phyloP scores from a whole-genome alignment of 1,284 basidiomycete species.

The Tilletia walkeri region DNA sequence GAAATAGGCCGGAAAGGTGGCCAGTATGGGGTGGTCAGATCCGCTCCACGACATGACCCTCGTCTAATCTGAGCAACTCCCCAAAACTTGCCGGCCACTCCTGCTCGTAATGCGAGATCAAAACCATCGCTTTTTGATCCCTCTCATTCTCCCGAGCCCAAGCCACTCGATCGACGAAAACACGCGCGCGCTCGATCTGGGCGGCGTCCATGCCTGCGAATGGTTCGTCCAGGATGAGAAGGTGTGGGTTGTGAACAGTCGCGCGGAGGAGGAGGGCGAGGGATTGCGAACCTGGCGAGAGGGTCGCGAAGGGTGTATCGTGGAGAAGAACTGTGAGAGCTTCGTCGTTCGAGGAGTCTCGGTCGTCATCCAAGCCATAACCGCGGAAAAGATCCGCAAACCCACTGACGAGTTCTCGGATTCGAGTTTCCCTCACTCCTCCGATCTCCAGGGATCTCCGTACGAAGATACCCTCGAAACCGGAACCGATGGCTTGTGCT shows the following conservation, averaged over 20 bases:
- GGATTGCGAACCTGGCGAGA: conserved; percentile 46
- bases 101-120: conserved; percentile 51
- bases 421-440: conserved; percentile 25
- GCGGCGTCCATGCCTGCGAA: conserved; percentile 51
- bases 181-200: conserved; percentile 35
- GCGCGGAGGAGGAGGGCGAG: conserved; percentile 48
- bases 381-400: conserved; percentile 34
- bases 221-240: conserved; percentile 53
- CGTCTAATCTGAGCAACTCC: conserved; percentile 33
- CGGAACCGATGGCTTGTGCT: conserved; percentile 42
- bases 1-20: too few species aligned
- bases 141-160: conserved; percentile 19
- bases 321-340: conserved; percentile 24
- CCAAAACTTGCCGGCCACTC: conserved; percentile 48
- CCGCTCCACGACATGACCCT: conserved; percentile 38
- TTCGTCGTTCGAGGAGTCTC: background rate
- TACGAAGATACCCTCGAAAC: conserved; percentile 47
- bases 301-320: conserved; percentile 24
- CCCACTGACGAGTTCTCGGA: conserved; percentile 24
- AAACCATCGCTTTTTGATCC: conserved; percentile 33
- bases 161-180: conserved; percentile 33
- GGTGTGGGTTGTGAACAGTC: conserved; percentile 37
- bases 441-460: conserved; percentile 22
- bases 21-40: conserved; percentile 15
- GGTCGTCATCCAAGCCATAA: background rate